These are phyloP conservation scores for Solanum hybrid DNA, from an alignment of 305 asterid species.

Conservation along the genomic window DNA sequence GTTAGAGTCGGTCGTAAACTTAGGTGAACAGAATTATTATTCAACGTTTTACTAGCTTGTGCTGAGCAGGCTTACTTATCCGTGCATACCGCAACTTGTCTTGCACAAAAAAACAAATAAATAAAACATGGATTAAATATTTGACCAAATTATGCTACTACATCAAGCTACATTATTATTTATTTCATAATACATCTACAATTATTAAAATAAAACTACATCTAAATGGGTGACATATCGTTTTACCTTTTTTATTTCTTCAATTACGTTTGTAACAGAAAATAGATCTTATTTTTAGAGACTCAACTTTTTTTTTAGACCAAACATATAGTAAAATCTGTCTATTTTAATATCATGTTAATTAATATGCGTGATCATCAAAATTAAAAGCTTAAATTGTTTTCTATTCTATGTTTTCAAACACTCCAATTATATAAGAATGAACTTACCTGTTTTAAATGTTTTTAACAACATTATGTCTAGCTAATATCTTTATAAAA, in stretches of 20 bases:
- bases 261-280: background rate
- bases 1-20: background rate
- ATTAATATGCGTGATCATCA: background rate
- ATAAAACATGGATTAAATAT: background rate
- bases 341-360: background rate
- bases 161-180: background rate
- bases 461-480: background rate
- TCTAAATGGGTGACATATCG: background rate
- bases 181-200: background rate
- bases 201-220: background rate
- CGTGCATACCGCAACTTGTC: conserved; percentile 17
- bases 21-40: background rate
- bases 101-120: background rate
- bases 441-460: background rate
- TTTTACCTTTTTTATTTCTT: background rate
- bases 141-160: background rate
- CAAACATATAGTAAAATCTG: background rate
- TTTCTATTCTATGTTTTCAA: background rate
- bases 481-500: background rate
- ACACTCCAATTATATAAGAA: background rate
- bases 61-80: background rate
- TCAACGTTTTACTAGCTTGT: background rate
- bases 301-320: background rate
- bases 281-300: background rate
- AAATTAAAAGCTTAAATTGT: background rate